Conservation (phyloP, 257 asterid species). For the Solanum boliviense region DNA sequence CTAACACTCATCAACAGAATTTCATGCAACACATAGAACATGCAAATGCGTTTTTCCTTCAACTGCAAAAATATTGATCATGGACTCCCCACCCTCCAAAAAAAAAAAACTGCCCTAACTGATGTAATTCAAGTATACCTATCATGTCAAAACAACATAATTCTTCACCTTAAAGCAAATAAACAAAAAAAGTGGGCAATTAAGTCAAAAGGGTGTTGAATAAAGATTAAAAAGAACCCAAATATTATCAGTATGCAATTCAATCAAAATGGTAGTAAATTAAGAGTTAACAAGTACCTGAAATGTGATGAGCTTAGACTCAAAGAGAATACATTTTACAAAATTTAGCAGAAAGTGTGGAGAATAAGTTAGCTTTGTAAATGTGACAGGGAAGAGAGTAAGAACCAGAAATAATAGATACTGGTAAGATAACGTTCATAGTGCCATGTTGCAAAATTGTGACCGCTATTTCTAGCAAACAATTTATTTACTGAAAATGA, state of each 20-base stretch:
- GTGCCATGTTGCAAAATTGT: constrained; percentile 19
- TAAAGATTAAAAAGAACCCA: not conserved
- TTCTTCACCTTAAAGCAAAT: not conserved
- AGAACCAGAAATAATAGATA: constrained; percentile 37
- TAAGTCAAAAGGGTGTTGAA: not conserved
- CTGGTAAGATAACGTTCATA: constrained; percentile 40
- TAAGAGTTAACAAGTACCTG: not conserved
- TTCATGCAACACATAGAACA: not conserved
- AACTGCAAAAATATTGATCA: not conserved
- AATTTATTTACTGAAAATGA: not conserved
- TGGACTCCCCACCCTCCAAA: not conserved
- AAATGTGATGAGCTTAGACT: not conserved
- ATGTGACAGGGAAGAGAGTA: not conserved
- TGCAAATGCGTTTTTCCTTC: not conserved
- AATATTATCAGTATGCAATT: not conserved
- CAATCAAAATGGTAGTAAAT: not conserved
- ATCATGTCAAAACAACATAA: not conserved
- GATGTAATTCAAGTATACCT: not conserved
- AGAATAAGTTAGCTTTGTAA: not conserved
- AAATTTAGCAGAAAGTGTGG: not conserved
- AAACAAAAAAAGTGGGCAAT: not conserved
- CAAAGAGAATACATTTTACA: not conserved
- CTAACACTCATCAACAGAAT: not conserved
- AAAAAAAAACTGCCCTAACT: not conserved
- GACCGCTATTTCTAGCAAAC: constrained; percentile 17